Conservation (phyloP, 108 stramenopile genomes). For the Epipyxis sp. region DNA sequence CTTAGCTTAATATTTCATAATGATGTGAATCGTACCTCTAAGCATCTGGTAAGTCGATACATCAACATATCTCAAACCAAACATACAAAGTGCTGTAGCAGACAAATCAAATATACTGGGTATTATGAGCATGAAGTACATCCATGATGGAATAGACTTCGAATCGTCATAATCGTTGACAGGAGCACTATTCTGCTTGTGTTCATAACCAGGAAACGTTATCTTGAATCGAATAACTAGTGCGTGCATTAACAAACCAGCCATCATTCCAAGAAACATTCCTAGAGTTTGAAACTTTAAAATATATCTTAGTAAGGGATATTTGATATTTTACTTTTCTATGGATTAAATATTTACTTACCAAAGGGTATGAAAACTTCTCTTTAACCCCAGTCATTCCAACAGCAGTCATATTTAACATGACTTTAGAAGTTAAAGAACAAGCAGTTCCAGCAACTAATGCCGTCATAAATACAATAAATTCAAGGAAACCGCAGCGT, state of each 20-base stretch:
- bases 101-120: conserved; percentile 75
- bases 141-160: conserved; percentile 59
- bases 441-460: conserved; percentile 77
- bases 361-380: conserved; percentile 65
- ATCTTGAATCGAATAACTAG: conserved; percentile 63
- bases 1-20: not conserved
- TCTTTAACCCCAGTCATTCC: conserved; percentile 67
- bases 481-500: not conserved
- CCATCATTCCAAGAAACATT: conserved; percentile 85
- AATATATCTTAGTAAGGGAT: no score
- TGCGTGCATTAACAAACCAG: conserved; percentile 73
- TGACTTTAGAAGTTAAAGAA: conserved; percentile 75
- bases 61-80: conserved; percentile 74
- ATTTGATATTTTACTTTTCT: no score
- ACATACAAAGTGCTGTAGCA: conserved; percentile 84
- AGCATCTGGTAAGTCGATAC: conserved; percentile 81
- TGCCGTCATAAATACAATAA: conserved; percentile 65
- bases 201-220: conserved; percentile 75
- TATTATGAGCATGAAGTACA: conserved; percentile 76
- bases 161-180: conserved; percentile 11
- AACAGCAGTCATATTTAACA: conserved; percentile 68
- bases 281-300: conserved; percentile 78
- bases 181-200: no score
- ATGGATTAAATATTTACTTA: no score
- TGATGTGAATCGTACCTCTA: conserved; percentile 50